Conservation (phyloP, 2,329 filamentous ascomycete species). For the Fusarium denticulatum region DNA sequence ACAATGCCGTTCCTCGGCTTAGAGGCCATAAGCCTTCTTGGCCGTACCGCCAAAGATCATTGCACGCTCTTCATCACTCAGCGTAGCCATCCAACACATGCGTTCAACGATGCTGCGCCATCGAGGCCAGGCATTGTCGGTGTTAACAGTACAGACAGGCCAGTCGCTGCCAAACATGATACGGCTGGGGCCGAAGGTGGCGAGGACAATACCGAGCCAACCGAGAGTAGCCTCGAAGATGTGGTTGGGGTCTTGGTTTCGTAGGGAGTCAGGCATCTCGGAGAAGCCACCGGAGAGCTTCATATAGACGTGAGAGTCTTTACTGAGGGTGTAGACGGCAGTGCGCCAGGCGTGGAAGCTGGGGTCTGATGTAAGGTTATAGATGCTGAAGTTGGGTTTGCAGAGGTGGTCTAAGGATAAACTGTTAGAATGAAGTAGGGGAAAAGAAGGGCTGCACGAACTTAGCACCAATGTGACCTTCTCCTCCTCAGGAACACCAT, state of each 20-base stretch:
- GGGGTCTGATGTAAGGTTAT: constrained; percentile 64
- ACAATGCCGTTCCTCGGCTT: not conserved
- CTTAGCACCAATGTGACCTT: constrained; percentile 76
- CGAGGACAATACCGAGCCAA: constrained; percentile 78
- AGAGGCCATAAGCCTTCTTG: constrained; percentile 72
- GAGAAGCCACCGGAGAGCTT: constrained; percentile 90
- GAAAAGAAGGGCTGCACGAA: constrained; percentile 49
- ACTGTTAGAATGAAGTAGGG: constrained; percentile 10
- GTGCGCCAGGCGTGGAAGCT: constrained; percentile 75
- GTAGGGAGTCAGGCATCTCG: constrained; percentile 73
- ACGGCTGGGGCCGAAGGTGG: constrained; percentile 74
- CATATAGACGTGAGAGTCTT: constrained; percentile 77
- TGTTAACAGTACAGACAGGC: constrained; percentile 82
- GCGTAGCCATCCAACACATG: constrained; percentile 70
- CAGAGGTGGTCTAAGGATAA: constrained; percentile 78
- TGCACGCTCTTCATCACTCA: constrained; percentile 69
- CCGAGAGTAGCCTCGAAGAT: constrained; percentile 72
- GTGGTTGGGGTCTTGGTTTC: constrained; percentile 59
- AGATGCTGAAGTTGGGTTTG: constrained; percentile 80
- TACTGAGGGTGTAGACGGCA: constrained; percentile 73
- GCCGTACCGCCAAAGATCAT: constrained; percentile 80
- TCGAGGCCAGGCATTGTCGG: constrained; percentile 73
- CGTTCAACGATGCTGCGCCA: constrained; percentile 79
- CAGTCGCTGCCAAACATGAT: constrained; percentile 95
- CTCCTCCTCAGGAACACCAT: constrained; percentile 66